Base-by-base conservation (phyloP, 192 early-diverging fungal genomes). In the Martensiomyces pterosporus region DNA sequence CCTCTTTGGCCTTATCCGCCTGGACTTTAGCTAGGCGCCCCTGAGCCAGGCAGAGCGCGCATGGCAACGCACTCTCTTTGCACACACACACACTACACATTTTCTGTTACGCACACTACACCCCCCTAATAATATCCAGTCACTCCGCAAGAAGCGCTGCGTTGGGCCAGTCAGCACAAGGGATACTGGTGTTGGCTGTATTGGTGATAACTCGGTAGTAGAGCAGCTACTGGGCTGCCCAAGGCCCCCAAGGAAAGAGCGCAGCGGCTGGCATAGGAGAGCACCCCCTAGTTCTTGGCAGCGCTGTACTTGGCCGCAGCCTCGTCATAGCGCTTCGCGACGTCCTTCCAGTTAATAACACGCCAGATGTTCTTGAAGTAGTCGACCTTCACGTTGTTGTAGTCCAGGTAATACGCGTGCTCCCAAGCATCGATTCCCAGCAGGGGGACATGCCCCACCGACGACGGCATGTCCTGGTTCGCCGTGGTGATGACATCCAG, bases 341-440 rank as follows among this genome's bases (percentile, higher is more conserved):
- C 94, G 49, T 89, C 87, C 82, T 94, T 90, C 94, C 94, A 98
- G 89, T 98, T 98, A 61, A 98, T 75, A 0, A 98, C 89, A 19
- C 85, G 83, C 92, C 92, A 98, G 47, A 95, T 84, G 25, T 88
- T 86, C 80, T 92, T 90, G 43, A 98, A 75, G 68, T 98, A 98
- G 43, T 94, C 91, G n/a, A 90, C 89, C 56, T 91, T 88, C 35
- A 87, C 94, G 71, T 98, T 95, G 79, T 93, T 93, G 83, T 95
- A 95, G 71, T 98, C 89, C 43, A 98, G 74, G 60, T 98, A 97
- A 76, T 94, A 97, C 15, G 94, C 92, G 44, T 97, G 93, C 69
- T 93, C 93, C 93, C 91, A 94, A 9, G 92, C 92, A 65, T 98
- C 94, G 51, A 94, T 69, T 21, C 91, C 94, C 40, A 98, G 77